These are phyloP conservation scores for Boletellus emodensis DNA, from an alignment of 768 basidiomycete species.

Conservation along the genomic window DNA sequence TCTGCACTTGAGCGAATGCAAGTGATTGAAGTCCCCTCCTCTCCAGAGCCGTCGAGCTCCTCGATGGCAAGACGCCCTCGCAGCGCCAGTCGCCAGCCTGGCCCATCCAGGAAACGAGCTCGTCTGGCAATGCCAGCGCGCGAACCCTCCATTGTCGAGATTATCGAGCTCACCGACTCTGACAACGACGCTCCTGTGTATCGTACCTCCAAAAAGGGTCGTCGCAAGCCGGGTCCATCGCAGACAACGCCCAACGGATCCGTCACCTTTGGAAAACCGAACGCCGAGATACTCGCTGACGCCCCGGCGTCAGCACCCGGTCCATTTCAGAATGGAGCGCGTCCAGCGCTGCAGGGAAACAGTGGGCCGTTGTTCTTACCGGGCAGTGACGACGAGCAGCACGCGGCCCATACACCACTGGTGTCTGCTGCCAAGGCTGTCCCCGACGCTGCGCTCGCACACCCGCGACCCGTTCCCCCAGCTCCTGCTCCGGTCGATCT, in stretches of 20 bases:
- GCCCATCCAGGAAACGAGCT: constrained; percentile 14
- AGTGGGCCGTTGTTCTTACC: constrained; percentile 35
- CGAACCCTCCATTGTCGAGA: constrained; percentile 18
- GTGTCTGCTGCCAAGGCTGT: background rate
- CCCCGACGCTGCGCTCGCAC: background rate
- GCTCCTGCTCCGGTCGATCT: constrained; percentile 14
- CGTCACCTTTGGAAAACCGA: constrained; percentile 14
- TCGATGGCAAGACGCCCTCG: constrained; percentile 14
- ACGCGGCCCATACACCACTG: background rate
- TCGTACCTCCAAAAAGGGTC: background rate
- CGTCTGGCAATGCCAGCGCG: constrained; percentile 1
- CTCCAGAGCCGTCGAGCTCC: constrained; percentile 17
- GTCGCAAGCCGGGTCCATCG: background rate
- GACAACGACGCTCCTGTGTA: constrained; percentile 34
- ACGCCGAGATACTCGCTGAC: constrained; percentile 8
- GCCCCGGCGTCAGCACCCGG: constrained; percentile 2
- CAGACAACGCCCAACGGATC: background rate
- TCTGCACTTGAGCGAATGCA: constrained; percentile 14
- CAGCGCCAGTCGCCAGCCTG: constrained; percentile 19
- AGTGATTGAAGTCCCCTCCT: constrained; percentile 26
- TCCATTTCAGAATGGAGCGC: constrained; percentile 10
- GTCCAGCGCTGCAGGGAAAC: background rate
- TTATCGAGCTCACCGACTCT: constrained; percentile 54
- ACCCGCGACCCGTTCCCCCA: background rate
- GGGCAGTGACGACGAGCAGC: constrained; percentile 34